phyloP scores from a whole-genome alignment of 1,284 basidiomycete species.

The Ceratobasidium sp. region DNA sequence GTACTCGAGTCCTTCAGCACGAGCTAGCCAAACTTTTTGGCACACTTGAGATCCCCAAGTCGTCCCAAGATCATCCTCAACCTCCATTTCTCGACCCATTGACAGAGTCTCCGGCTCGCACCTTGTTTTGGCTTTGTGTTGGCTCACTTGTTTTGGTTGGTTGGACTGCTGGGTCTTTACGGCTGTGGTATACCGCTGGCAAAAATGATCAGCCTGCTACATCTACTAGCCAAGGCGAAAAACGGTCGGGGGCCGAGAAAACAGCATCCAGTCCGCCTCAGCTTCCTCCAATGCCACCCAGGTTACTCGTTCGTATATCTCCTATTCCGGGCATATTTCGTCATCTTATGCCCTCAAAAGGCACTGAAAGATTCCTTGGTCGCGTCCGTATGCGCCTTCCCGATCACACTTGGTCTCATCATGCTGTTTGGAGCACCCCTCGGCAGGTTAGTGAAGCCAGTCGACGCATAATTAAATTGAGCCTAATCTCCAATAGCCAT shows the following conservation, averaged over 20 bases:
- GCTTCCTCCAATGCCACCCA: constrained; percentile 50
- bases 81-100: constrained; percentile 73
- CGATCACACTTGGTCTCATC: constrained; percentile 64
- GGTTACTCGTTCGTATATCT: constrained; percentile 54
- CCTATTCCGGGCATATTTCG: not conserved
- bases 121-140: constrained; percentile 70
- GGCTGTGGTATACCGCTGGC: constrained; percentile 60
- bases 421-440: constrained; percentile 84
- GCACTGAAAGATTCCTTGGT: constrained; percentile 64
- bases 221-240: not conserved
- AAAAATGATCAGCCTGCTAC: not conserved
- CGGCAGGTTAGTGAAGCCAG: constrained; percentile 61
- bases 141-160: constrained; percentile 71
- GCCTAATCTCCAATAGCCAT: constrained; percentile 51
- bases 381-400: constrained; percentile 66
- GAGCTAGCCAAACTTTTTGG: constrained; percentile 51
- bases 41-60: constrained; percentile 51
- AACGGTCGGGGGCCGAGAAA: constrained; percentile 47
- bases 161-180: constrained; percentile 81
- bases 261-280: constrained; percentile 49
- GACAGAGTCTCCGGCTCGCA: constrained; percentile 71
- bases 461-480: constrained; percentile 39
- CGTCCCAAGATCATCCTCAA: constrained; percentile 72
- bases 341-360: constrained; percentile 54
- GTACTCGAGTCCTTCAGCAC: constrained; percentile 60